Conservation (phyloP, 139 green algal genomes). For the Picochlorum sp. region DNA sequence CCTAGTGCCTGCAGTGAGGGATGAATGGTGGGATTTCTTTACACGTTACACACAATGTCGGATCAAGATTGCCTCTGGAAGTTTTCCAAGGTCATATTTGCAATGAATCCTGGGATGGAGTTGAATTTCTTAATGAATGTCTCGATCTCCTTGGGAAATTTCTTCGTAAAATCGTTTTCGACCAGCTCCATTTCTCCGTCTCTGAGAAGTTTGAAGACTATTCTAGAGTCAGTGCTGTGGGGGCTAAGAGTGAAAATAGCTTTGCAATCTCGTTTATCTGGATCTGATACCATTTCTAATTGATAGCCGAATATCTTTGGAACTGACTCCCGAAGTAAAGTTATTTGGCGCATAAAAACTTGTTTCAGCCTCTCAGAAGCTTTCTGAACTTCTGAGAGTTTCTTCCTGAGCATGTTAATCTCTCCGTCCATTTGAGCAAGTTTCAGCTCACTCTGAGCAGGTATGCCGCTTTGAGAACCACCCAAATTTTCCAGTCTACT, state of each 20-base stretch:
- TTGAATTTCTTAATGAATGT: slow-evolving; percentile 50
- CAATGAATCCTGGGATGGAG: slow-evolving; percentile 73
- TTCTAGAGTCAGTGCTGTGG: slow-evolving; percentile 32
- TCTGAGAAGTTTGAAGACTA: slow-evolving; percentile 42
- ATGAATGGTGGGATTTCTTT: neutral
- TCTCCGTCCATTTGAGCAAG: slow-evolving; percentile 30
- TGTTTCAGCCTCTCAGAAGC: slow-evolving; percentile 43
- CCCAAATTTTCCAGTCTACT: slow-evolving; percentile 1
- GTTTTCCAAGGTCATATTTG: slow-evolving; percentile 76
- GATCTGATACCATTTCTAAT: slow-evolving; percentile 59
- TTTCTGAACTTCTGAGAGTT: slow-evolving; percentile 37
- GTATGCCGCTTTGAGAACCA: neutral
- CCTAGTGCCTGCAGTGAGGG: neutral
- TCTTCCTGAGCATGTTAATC: slow-evolving; percentile 13
- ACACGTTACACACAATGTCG: slow-evolving; percentile 20
- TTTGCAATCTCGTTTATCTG: slow-evolving; percentile 26
- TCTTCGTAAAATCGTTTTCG: slow-evolving; percentile 38
- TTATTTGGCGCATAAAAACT: slow-evolving; percentile 60
- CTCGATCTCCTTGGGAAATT: slow-evolving; percentile 51
- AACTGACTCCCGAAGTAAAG: slow-evolving; percentile 59
- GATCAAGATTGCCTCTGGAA: slow-evolving; percentile 63
- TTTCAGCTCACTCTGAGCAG: slow-evolving; percentile 13
- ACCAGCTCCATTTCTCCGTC: slow-evolving; percentile 49
- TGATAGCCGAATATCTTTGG: slow-evolving; percentile 68
- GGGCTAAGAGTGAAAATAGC: slow-evolving; percentile 45